These are phyloP conservation scores for Ustilago vetiveriae DNA, from an alignment of 1,284 basidiomycete species.

Conservation along the genomic window DNA sequence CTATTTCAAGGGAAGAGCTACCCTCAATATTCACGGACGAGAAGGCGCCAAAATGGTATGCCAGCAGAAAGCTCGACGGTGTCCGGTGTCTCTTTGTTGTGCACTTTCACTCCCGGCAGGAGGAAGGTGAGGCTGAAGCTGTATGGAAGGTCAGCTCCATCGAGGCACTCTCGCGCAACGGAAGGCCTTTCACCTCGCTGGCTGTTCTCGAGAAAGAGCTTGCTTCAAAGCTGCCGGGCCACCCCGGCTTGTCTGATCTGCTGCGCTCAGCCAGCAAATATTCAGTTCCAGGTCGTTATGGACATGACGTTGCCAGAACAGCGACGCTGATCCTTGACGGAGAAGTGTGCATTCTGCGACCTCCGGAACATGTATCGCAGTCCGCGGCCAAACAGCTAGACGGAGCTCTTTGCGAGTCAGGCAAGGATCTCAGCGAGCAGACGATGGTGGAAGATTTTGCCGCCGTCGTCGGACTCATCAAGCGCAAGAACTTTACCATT, in stretches of 20 bases:
- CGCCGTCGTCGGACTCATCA: constrained; percentile 38
- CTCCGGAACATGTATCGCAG: constrained; percentile 31
- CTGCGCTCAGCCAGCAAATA: neutral
- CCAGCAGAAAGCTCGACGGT: constrained; percentile 56
- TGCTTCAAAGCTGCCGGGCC: constrained; percentile 11
- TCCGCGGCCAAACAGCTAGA: constrained; percentile 24
- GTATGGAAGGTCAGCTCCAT: constrained; percentile 27
- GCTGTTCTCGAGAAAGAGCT: constrained; percentile 36
- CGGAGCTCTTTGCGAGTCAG: neutral
- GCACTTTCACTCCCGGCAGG: constrained; percentile 9
- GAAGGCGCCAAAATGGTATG: constrained; percentile 37
- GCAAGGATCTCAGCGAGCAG: neutral
- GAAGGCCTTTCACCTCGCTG: constrained; percentile 34
- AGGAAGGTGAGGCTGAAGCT: neutral
- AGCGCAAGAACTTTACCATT: constrained; percentile 27
- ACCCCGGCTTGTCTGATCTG: constrained; percentile 14
- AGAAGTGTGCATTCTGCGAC: constrained; percentile 47
- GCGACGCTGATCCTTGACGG: constrained; percentile 53
- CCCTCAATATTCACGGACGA: constrained; percentile 15
- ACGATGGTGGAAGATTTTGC: constrained; percentile 51
- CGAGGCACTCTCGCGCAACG: constrained; percentile 43
- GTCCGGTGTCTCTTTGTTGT: constrained; percentile 51
- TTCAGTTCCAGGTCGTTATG: neutral
- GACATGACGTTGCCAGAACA: neutral
- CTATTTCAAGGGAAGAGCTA: constrained; percentile 19